These are phyloP conservation scores for Mrakia gelida DNA, from an alignment of 768 basidiomycete species.

Conservation along the genomic window DNA sequence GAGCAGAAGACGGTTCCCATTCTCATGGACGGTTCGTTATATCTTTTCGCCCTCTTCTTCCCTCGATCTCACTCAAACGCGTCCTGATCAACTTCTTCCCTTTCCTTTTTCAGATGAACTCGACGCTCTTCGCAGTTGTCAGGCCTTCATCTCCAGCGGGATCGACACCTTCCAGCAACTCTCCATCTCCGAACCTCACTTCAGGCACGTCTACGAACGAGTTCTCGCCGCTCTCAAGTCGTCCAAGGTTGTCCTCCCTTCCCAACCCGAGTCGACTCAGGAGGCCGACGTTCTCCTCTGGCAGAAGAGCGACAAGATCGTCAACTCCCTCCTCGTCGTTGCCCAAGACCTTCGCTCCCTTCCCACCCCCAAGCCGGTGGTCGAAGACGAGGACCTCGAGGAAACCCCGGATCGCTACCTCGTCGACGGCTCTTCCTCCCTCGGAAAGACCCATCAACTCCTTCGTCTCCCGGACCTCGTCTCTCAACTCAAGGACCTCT, in stretches of 20 bases:
- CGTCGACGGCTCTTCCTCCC: slow-evolving; percentile 28
- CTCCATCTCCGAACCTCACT: slow-evolving; percentile 34
- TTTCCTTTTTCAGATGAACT: slow-evolving; percentile 16
- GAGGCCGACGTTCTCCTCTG: slow-evolving; percentile 29
- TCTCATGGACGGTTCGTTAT: slow-evolving; percentile 11
- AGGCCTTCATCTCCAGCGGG: slow-evolving; percentile 3
- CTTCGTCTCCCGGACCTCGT: slow-evolving; percentile 34
- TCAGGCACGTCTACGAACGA: slow-evolving; percentile 43
- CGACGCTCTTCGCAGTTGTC: slow-evolving; percentile 11
- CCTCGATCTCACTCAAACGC: not conserved
- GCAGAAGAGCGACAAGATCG: slow-evolving; percentile 45
- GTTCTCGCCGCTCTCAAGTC: slow-evolving; percentile 43
- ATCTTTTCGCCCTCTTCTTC: not conserved
- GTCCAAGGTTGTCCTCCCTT: not conserved
- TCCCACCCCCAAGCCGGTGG: slow-evolving; percentile 18
- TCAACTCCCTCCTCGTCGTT: slow-evolving; percentile 62
- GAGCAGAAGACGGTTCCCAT: slow-evolving; percentile 11
- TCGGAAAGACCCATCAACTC: slow-evolving; percentile 11
- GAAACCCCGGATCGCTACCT: slow-evolving; percentile 49
- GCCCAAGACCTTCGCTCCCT: slow-evolving; percentile 58
- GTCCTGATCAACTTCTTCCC: not conserved
- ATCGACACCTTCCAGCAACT: slow-evolving; percentile 13
- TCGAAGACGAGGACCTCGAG: not conserved
- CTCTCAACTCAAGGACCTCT: slow-evolving; percentile 47
- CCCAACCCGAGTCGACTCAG: not conserved